A percentile compares a stretch with the other conserved stretches of the same genome.
Evolutionary conservation across 139 green algal species (phyloP).

Genomic region (Chlorella ohadii): DNA sequence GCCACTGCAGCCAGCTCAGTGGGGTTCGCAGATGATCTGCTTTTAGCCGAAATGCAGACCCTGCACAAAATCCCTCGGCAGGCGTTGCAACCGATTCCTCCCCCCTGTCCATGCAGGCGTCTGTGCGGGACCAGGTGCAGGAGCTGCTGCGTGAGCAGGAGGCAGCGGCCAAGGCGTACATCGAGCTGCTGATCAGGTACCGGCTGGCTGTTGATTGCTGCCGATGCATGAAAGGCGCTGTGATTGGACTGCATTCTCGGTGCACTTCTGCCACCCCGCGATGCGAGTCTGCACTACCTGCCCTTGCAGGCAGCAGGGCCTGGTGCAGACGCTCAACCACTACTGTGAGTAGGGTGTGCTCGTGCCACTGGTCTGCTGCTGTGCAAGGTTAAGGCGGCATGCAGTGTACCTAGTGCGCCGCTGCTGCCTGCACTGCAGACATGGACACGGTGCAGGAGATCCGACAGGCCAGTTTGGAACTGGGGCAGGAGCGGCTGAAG

Average conservation of each 20-base stretch:
- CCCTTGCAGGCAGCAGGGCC: background rate
- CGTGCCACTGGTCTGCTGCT: too few relatives aligned
- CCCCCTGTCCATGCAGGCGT: background rate
- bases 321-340: background rate
- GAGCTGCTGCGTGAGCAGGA: background rate
- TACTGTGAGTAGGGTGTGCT: background rate
- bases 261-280: too few relatives aligned
- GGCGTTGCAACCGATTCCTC: too few relatives aligned
- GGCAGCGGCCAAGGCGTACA: background rate
- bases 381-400: too few relatives aligned
- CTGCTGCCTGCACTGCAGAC: background rate
- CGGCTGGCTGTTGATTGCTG: background rate
- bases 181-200: background rate
- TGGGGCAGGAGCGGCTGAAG: background rate
- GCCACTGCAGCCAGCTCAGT: too few relatives aligned
- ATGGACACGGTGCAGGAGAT: background rate
- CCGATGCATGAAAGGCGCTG: too few relatives aligned
- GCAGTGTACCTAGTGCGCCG: too few relatives aligned
- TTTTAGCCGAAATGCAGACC: too few relatives aligned
- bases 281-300: too few relatives aligned
- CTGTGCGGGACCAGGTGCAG: background rate
- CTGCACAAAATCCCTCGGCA: too few relatives aligned
- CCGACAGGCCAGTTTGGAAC: background rate
- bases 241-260: too few relatives aligned
- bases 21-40: too few relatives aligned